Base-by-base conservation (phyloP, 2,329 filamentous ascomycete genomes). In the Grosmannia serpens region DNA sequence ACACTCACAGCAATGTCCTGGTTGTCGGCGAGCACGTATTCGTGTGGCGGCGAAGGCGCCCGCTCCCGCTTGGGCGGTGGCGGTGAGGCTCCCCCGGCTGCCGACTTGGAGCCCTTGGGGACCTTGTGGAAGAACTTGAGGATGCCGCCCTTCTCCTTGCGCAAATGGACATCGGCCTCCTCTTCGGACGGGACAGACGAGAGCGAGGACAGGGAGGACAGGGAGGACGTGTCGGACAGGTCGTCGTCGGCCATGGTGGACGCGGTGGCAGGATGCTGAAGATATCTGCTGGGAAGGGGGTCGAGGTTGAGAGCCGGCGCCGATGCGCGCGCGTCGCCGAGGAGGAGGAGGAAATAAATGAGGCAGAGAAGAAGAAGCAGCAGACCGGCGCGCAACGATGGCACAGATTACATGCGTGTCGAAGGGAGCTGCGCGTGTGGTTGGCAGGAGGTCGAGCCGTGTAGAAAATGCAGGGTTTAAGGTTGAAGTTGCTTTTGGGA, bases 11-110 rank as follows among this genome's bases (percentile, higher is more conserved):
- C 88, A 75, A 97, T 91, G 69, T 94, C 88, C 62, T 88, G 82
- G 71, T 95, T 96, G 71, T 97, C 92, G 62, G 89, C 90, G 59
- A 96, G 77, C 31, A 90, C 86, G 72, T 87, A 89, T 78, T 96
- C 90, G 71, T 96, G 92, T 10, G 89, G 86, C 65, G 92, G 92
- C 64, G 91, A 96, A 24, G 90, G 86, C n/a, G 58, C 60, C n/a
- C 63, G 61, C 59, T 87, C 85, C 70, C 92, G 81, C 77, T 94
- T 95, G 68, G 83, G 84, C 67, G 84, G 78, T 59, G 81, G 67
- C 53, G 58, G 49, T 53, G 58, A 46, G 7, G 47, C 26, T 53
- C 57, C 9, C 20, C 27, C 26, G 17, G 24, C 31, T 7, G 47
- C 13, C 47, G 31, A 20, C 29, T 50, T 62, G 70, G 69, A 58